phyloP scores from a whole-genome alignment of 2,329 filamentous ascomycete genomes.

The Neonectria faginata region DNA sequence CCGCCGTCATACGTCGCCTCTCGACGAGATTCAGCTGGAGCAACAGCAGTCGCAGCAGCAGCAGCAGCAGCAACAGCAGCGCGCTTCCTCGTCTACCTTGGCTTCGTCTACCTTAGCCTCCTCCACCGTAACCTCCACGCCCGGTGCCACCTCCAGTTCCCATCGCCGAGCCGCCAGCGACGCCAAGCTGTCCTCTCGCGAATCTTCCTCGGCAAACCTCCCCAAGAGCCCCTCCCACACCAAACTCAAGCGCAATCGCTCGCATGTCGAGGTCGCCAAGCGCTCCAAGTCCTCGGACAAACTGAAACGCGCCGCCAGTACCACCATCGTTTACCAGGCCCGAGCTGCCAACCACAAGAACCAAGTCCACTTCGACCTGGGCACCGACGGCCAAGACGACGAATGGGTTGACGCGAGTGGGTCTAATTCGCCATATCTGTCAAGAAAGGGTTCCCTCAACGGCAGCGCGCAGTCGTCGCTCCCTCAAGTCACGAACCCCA shows the following conservation, averaged over 20 bases:
- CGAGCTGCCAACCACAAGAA: conserved; percentile 58
- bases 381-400: conserved; percentile 63
- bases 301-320: conserved; percentile 65
- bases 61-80: conserved; percentile 45
- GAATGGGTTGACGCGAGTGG: conserved; percentile 76
- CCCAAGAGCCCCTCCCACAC: conserved; percentile 67
- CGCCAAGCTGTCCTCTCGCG: conserved; percentile 59
- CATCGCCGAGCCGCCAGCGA: conserved; percentile 66
- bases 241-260: conserved; percentile 70
- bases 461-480: conserved; percentile 62
- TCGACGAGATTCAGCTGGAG: conserved; percentile 45
- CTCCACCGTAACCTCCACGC: conserved; percentile 13
- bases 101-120: background rate
- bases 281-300: conserved; percentile 63
- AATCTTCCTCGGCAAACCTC: conserved; percentile 58
- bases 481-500: conserved; percentile 51
- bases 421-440: conserved; percentile 69
- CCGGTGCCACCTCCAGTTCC: conserved; percentile 37
- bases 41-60: conserved; percentile 26
- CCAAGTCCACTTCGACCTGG: conserved; percentile 74
- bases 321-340: conserved; percentile 60
- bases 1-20: conserved; percentile 58
- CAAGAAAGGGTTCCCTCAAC: conserved; percentile 60
- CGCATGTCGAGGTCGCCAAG: conserved; percentile 67
- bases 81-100: conserved; percentile 20